A percentile compares a stretch with the other conserved stretches of the same genome.
phyloP scores from a whole-genome alignment of 805 yeast genomes.

The Myxozyma sirexii region DNA sequence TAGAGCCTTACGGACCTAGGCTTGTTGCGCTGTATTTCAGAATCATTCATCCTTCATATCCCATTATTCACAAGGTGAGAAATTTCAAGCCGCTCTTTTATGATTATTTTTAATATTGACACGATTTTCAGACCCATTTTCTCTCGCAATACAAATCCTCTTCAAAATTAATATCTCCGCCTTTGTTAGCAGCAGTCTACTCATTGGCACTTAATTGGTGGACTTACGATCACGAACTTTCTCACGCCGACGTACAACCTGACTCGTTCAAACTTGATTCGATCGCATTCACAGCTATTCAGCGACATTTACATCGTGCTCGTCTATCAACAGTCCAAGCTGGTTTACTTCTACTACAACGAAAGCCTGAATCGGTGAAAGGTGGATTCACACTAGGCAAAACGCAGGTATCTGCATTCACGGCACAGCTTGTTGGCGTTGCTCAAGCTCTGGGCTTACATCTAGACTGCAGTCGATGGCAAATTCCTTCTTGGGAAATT shows the following conservation, averaged over 20 bases:
- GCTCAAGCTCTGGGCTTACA: conserved; percentile 37
- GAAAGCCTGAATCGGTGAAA: conserved; percentile 23
- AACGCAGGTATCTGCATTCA: conserved; percentile 35
- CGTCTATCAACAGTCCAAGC: conserved; percentile 46
- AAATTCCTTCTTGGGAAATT: conserved; percentile 40
- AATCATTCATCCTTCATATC: conserved; percentile 38
- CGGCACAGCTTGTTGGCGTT: conserved; percentile 37
- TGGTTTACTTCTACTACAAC: conserved; percentile 41
- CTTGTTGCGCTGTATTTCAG: conserved; percentile 35
- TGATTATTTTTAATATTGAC: neutral
- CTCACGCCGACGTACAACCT: conserved; percentile 32
- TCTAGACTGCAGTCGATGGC: conserved; percentile 38
- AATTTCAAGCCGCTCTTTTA: neutral
- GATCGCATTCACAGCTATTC: conserved; percentile 33
- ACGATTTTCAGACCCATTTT: conserved; percentile 21
- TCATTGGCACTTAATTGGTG: conserved; percentile 38
- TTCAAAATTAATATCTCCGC: conserved; percentile 34
- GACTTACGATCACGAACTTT: conserved; percentile 35
- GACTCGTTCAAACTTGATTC: conserved; percentile 30
- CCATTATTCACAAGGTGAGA: conserved; percentile 36
- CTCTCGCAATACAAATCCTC: conserved; percentile 28
- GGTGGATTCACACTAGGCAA: conserved; percentile 26
- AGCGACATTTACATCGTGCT: conserved; percentile 37
- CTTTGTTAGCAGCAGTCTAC: conserved; percentile 38
- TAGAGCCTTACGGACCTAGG: conserved; percentile 34